phyloP scores from a whole-genome alignment of 306 rosid species.

The Quercus berberidifolia region DNA sequence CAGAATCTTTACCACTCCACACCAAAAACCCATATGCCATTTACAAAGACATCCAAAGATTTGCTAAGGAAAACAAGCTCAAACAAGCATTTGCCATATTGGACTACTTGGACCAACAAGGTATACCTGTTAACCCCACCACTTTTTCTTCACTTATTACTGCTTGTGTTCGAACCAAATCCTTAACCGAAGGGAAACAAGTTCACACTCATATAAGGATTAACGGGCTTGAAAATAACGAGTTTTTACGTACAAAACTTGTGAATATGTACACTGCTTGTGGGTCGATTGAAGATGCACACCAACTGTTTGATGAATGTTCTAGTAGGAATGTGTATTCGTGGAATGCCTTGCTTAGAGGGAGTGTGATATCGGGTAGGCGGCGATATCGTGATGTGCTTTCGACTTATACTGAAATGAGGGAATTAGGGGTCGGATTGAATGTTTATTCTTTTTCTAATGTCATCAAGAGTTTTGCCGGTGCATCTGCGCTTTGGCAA shows the following conservation, averaged over 20 bases:
- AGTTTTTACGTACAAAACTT: conserved; percentile 47
- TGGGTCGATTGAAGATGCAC: conserved; percentile 53
- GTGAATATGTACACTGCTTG: conserved; percentile 61
- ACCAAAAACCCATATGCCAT: conserved; percentile 60
- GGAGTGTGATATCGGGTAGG: conserved; percentile 61
- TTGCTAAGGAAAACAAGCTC: conserved; percentile 51
- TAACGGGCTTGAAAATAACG: conserved; percentile 55
- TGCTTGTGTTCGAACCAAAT: conserved; percentile 56
- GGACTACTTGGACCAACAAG: conserved; percentile 64
- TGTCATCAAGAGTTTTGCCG: conserved; percentile 72
- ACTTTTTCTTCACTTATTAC: conserved; percentile 62
- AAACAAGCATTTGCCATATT: conserved; percentile 49
- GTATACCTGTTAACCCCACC: conserved; percentile 64
- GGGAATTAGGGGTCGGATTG: conserved; percentile 60
- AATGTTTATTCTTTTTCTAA: conserved; percentile 71
- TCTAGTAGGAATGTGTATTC: conserved; percentile 50
- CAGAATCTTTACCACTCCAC: conserved; percentile 70
- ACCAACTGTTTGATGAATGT: conserved; percentile 42
- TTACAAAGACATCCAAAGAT: conserved; percentile 48
- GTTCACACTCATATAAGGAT: conserved; percentile 48
- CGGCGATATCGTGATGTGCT: conserved; percentile 40
- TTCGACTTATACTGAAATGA: conserved; percentile 45
- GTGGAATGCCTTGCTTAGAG: conserved; percentile 78
- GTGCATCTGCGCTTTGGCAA: conserved; percentile 60
- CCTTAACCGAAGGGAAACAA: conserved; percentile 35